Base-by-base conservation (phyloP, 2,329 filamentous ascomycete genomes). In the Fusarium napiforme region DNA sequence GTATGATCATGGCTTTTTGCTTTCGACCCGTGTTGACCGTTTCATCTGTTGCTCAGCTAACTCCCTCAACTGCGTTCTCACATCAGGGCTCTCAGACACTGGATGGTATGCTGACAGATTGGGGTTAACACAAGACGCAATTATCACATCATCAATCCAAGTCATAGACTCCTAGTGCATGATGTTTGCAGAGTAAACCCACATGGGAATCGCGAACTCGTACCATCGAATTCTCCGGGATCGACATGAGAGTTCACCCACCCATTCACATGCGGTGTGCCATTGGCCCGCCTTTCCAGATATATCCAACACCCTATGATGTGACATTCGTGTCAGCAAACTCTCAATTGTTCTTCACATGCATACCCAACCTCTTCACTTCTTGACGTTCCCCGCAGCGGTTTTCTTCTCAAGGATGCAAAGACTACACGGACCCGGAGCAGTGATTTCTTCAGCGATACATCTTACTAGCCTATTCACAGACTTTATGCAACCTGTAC, bases 141-240 rank as follows among this genome's bases (percentile, higher is more conserved):
- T 53, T 42, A 59, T 58, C 40, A 34, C 37, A 67, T 26, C 46
- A 50, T 34, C 21, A 47, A 28, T 30, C 46, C n/a, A 28, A 46
- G 40, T 60, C 42, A 58, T 70, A 49, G 30, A 46, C 32, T 60
- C 42, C 45, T 70, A 49, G 36, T 43, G 43, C 37, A 57, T 43
- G 40, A 65, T 19, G 40, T 49, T 49, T 32, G 47, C 37, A 43
- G 46, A 21, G 42, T 37, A 30, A 23, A 40, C 36, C 26, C 40
- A 36, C 18, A 67, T 64, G 45, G 53, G 36, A 46, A 59, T 72
- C 30, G 28, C 42, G 50, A 63, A 60, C 40, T 60, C 50, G 47
- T 56, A 45, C 55, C 58, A 73, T 73, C n/a, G 15, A 71, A 73
- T 71, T 71, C 71, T 73, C 70, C 49, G 70, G 59, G 71, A 73